Conservation (phyloP, 352 stramenopile species). For the Phytophthora boehmeriae region DNA sequence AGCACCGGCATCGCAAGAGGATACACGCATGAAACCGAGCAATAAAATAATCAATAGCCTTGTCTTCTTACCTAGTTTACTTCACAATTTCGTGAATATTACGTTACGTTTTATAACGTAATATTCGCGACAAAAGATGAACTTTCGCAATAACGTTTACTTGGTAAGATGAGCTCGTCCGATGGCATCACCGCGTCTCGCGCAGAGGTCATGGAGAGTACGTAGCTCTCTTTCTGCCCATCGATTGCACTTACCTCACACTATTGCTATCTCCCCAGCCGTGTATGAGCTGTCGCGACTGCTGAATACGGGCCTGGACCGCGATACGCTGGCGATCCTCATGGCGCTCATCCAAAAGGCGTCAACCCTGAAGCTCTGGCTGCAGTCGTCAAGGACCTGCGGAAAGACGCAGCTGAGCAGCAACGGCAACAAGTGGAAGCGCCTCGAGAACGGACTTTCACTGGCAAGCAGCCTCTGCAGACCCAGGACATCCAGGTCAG, state of each 20-base stretch:
- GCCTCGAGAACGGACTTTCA: conserved; percentile 39
- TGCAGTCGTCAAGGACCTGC: conserved; percentile 90
- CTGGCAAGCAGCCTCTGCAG: conserved; percentile 55
- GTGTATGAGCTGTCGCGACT: conserved; percentile 91
- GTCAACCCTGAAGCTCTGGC: conserved; percentile 91
- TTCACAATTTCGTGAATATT: too few relatives aligned
- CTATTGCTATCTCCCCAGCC: conserved; percentile 35
- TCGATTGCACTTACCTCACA: neutral
- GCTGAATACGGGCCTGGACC: conserved; percentile 91
- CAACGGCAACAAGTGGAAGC: conserved; percentile 19
- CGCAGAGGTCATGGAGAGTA: conserved; percentile 67
- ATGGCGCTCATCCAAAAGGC: conserved; percentile 89
- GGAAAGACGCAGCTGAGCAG: conserved; percentile 59
- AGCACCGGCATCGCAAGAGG: conserved; percentile 76
- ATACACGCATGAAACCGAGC: conserved; percentile 70
- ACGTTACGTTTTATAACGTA: too few relatives aligned
- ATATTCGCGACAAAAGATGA: neutral
- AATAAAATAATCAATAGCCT: too few relatives aligned
- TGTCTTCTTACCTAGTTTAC: too few relatives aligned
- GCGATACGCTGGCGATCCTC: conserved; percentile 88
- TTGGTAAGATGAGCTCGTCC: conserved; percentile 23
- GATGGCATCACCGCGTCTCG: conserved; percentile 52
- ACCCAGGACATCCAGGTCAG: conserved; percentile 66
- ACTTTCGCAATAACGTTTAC: conserved; percentile 2
- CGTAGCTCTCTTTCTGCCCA: conserved; percentile 1